phyloP scores from a whole-genome alignment of 208 protist genomes.

The Vickermania ingenoplastis region DNA sequence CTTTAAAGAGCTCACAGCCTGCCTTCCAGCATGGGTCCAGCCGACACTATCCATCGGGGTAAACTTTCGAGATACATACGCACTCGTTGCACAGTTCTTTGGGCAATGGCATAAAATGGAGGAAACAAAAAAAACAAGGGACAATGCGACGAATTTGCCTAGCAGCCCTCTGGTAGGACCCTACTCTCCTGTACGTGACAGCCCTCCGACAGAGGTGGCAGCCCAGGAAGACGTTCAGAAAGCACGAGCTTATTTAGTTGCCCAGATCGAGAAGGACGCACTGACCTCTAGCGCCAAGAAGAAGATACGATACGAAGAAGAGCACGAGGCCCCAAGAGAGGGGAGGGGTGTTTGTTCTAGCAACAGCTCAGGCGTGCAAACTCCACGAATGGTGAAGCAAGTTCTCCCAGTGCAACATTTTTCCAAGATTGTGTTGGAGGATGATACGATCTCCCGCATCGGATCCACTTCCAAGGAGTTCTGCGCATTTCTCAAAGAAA shows the following conservation, averaged over 20 bases:
- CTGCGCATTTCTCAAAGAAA: conserved; percentile 67
- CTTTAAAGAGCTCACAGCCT: conserved; percentile 34
- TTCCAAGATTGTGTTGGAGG: background rate
- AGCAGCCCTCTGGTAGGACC: background rate
- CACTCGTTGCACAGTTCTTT: conserved; percentile 60
- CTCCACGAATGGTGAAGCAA: conserved; percentile 6
- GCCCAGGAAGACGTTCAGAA: conserved; percentile 15
- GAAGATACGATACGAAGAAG: conserved; percentile 25
- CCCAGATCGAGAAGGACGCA: conserved; percentile 10
- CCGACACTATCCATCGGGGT: conserved; percentile 22
- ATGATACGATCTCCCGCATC: conserved; percentile 5
- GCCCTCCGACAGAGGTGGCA: background rate
- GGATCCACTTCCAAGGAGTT: conserved; percentile 68
- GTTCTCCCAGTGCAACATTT: background rate
- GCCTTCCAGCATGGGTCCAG: conserved; percentile 64
- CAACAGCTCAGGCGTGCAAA: background rate
- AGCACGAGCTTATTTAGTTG: conserved; percentile 25
- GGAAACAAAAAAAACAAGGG: too few species aligned
- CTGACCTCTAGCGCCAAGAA: conserved; percentile 8
- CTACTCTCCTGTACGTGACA: background rate
- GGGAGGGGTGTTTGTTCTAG: too few species aligned
- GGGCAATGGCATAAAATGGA: too few species aligned
- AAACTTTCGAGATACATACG: conserved; percentile 65
- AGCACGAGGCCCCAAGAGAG: conserved; percentile 6
- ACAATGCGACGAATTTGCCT: conserved; percentile 9